These are phyloP conservation scores for Pelargonium citronellum DNA, from an alignment of 441 rosid genomes.

Conservation along the genomic window DNA sequence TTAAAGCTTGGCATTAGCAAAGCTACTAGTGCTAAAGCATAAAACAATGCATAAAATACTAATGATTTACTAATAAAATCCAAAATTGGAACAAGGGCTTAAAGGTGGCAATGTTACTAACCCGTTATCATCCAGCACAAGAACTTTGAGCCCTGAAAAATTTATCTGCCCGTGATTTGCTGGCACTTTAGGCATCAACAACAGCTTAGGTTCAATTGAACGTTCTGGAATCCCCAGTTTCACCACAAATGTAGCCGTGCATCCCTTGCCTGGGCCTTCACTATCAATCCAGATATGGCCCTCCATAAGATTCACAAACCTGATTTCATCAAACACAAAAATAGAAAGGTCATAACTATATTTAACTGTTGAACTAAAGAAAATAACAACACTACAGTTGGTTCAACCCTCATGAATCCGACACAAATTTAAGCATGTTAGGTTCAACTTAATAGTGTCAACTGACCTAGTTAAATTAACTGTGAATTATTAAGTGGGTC, in stretches of 20 bases:
- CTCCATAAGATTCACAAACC: conserved; percentile 94
- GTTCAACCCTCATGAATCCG: background rate
- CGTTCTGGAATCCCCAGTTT: conserved; percentile 57
- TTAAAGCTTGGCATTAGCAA: background rate
- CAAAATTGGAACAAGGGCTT: conserved; percentile 7
- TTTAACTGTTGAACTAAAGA: background rate
- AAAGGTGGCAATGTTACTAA: conserved; percentile 33
- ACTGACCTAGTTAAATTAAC: too few species aligned
- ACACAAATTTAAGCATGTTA: too few species aligned
- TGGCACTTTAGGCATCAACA: conserved; percentile 36
- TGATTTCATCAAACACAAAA: conserved; percentile 29
- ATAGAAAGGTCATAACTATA: background rate
- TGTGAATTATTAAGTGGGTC: too few species aligned
- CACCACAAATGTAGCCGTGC: conserved; percentile 64
- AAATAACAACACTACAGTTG: background rate
- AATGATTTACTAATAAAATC: background rate
- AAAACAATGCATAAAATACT: background rate
- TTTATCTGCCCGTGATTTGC: conserved; percentile 41
- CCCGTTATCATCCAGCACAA: conserved; percentile 89
- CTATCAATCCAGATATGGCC: conserved; percentile 97
- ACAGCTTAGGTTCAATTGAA: conserved; percentile 49
- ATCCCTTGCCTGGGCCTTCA: conserved; percentile 86
- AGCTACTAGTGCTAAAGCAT: background rate
- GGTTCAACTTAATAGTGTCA: too few species aligned
- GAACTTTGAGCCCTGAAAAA: conserved; percentile 83